A percentile compares a stretch with the other conserved stretches of the same genome.
These are phyloP conservation scores for Ciborinia camelliae DNA, from an alignment of 2,329 filamentous ascomycete species.

Conservation along the genomic window DNA sequence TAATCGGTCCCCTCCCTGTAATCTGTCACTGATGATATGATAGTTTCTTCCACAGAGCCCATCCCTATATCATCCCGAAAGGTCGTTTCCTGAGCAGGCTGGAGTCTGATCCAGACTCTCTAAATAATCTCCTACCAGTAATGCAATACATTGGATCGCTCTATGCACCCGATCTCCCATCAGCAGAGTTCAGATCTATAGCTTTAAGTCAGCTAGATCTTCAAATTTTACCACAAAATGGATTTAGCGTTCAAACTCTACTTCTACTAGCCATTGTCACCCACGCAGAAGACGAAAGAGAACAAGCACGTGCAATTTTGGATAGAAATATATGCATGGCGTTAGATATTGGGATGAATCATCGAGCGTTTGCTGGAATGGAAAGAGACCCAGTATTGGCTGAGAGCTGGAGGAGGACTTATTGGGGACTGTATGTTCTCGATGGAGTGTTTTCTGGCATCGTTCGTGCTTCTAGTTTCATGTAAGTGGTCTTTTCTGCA, in stretches of 20 bases:
- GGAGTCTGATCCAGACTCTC: conserved; percentile 37
- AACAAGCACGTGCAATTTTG: conserved; percentile 34
- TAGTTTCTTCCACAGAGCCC: conserved; percentile 38
- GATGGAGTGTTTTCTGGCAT: conserved; percentile 30
- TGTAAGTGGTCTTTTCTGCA: conserved; percentile 19
- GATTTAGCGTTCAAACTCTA: conserved; percentile 40
- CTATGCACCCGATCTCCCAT: conserved; percentile 35
- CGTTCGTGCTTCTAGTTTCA: conserved; percentile 29
- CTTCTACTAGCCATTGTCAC: conserved; percentile 40
- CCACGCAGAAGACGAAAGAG: conserved; percentile 38
- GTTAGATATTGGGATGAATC: conserved; percentile 58
- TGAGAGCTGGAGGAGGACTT: conserved; percentile 44
- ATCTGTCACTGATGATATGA: conserved; percentile 30
- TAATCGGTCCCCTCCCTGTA: neutral
- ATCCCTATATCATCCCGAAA: conserved; percentile 40
- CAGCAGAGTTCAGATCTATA: conserved; percentile 37
- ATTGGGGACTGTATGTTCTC: conserved; percentile 41
- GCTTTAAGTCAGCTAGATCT: conserved; percentile 31
- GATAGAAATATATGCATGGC: conserved; percentile 55
- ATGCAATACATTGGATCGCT: conserved; percentile 43
- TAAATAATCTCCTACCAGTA: conserved; percentile 34
- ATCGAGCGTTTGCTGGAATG: conserved; percentile 48
- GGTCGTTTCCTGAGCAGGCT: conserved; percentile 37
- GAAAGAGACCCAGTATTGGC: conserved; percentile 40
- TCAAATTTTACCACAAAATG: conserved; percentile 31